Conservation (phyloP, 805 yeast genomes). For the Saccharomycodes ludwigii region DNA sequence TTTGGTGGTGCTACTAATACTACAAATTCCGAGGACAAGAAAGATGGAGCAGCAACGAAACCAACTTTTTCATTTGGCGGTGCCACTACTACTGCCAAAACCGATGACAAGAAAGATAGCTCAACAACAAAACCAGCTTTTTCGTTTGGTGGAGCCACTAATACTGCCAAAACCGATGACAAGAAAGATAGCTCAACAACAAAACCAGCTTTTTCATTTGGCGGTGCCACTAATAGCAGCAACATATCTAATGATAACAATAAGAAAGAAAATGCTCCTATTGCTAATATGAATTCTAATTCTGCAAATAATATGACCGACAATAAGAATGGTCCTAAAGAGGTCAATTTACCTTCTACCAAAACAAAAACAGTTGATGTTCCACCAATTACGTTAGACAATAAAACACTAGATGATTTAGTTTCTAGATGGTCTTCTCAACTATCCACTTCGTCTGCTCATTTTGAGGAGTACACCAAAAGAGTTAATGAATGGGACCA, state of each 20-base stretch:
- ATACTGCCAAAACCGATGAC: conserved; percentile 1
- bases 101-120: too few species aligned
- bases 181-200: conserved; percentile 4
- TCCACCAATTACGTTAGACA: conserved; percentile 65
- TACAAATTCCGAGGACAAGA: too few species aligned
- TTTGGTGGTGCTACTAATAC: conserved; percentile 5
- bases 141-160: conserved; percentile 5
- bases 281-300: not conserved
- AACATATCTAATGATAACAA: not conserved
- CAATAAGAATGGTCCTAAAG: conserved; percentile 9
- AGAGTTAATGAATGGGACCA: conserved; percentile 81
- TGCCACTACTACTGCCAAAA: not conserved
- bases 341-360: conserved; percentile 8
- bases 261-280: not conserved
- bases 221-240: conserved; percentile 1
- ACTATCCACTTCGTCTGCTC: conserved; percentile 55
- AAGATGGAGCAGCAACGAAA: too few species aligned
- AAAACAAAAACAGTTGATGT: conserved; percentile 45
- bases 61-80: conserved; percentile 7
- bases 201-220: conserved; percentile 9
- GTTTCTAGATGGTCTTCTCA: conserved; percentile 90
- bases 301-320: not conserved
- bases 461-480: conserved; percentile 63
- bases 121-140: conserved; percentile 7
- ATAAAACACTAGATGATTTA: conserved; percentile 85